A percentile compares a stretch with the other conserved stretches of the same genome.
phyloP scores from a whole-genome alignment of 495 filamentous ascomycete species.

The Penicillium alfredii region DNA sequence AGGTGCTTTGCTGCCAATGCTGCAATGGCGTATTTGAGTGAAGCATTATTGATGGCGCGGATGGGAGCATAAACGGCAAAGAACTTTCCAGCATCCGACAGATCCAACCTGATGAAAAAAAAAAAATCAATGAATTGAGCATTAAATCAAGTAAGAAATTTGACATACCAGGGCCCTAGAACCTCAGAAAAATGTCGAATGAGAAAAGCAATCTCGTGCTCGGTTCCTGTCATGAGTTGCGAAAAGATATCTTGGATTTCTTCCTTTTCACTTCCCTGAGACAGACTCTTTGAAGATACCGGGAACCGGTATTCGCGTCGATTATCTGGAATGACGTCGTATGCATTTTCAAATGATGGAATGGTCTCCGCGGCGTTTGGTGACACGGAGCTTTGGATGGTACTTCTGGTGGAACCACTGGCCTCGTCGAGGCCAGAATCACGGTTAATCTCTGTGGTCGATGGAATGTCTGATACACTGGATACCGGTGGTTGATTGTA shows the following conservation, averaged over 20 bases:
- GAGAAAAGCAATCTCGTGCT: conserved; percentile 38
- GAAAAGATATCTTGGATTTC: conserved; percentile 39
- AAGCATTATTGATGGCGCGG: conserved; percentile 28
- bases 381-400: conserved; percentile 11
- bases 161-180: conserved; percentile 32
- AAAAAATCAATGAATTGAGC: conserved; percentile 1
- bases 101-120: conserved; percentile 27
- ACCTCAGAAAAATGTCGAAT: conserved; percentile 32
- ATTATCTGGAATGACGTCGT: conserved; percentile 1
- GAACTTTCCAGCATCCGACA: conserved; percentile 35
- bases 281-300: conserved; percentile 14
- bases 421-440: background rate
- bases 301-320: conserved; percentile 7
- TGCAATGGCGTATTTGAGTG: conserved; percentile 33
- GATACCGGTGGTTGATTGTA: background rate
- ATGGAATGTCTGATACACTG: conserved; percentile 1
- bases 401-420: conserved; percentile 8
- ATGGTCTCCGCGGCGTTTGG: conserved; percentile 4
- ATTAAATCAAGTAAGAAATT: too few relatives aligned
- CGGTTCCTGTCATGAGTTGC: conserved; percentile 36
- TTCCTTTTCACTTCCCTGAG: conserved; percentile 29
- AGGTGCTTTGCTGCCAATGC: conserved; percentile 40
- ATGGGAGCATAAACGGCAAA: conserved; percentile 36
- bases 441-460: background rate
- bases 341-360: conserved; percentile 1